Evolutionary conservation across 805 yeast genomes (phyloP).

Genomic region (Candida arabinofermentans): DNA sequence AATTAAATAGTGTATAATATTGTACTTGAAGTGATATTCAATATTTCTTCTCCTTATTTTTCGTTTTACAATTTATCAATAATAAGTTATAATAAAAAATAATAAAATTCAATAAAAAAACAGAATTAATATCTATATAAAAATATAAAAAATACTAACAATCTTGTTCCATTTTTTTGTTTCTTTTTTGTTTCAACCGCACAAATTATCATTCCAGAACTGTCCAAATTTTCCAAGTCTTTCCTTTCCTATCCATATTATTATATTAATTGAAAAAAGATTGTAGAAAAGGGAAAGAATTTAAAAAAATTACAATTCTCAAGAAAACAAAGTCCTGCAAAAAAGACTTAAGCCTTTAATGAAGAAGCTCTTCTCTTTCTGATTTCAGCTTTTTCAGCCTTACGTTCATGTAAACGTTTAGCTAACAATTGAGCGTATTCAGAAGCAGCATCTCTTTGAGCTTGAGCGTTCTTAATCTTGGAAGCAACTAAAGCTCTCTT

Average conservation of each 20-base stretch:
- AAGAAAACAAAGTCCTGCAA: neutral
- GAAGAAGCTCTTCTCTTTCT: conserved; percentile 99
- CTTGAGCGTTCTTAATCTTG: conserved; percentile 96
- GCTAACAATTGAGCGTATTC: conserved; percentile 99
- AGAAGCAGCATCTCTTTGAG: conserved; percentile 99
- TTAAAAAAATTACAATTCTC: neutral
- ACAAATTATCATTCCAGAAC: neutral
- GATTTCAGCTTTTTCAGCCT: conserved; percentile 97
- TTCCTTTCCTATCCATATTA: neutral
- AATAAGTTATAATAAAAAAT: neutral
- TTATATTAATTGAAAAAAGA: neutral
- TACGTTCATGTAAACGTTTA: conserved; percentile 96
- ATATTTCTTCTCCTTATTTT: neutral
- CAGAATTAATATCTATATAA: conserved; percentile 11
- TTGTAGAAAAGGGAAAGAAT: neutral
- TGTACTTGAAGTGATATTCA: too few species aligned
- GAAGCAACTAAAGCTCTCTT: conserved; percentile 93
- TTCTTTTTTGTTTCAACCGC: neutral
- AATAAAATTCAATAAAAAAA: conserved; percentile 7
- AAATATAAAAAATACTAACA: conserved; percentile 2
- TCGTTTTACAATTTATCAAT: neutral
- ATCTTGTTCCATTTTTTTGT: conserved; percentile 3
- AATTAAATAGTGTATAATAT: neutral
- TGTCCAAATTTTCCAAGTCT: neutral
- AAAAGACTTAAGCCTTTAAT: conserved; percentile 72